Base-by-base conservation (phyloP, 2,329 filamentous ascomycete genomes). In the Pseudocercospora crystallina region DNA sequence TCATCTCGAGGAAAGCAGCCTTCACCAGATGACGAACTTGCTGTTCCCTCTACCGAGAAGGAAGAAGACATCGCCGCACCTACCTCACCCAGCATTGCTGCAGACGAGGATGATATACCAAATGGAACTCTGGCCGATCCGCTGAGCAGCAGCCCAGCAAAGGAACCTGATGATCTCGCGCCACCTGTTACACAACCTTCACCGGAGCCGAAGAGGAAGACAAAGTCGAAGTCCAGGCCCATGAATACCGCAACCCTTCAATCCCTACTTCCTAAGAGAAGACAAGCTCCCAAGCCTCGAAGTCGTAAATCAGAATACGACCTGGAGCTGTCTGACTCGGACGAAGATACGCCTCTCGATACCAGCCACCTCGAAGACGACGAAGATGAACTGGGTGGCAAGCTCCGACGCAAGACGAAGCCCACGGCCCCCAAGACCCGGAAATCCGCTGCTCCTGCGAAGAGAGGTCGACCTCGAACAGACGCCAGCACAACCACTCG, bases 71-170 rank as follows among this genome's bases (percentile, higher is more conserved):
- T 47, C 30, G 53, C 40, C 57, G 57, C 35, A 53, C 68, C n/a
- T 41, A 58, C 13, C 4, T 30, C 34, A 49, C 26, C 36, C 40
- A 26, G 26, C 31, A 54, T 47, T 49, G 54, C 49, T 7, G 35
- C 35, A 53, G 59, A 42, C 49, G 65, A 41, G 30, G 64, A 48
- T 46, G 66, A 69, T 29, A 53, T 60, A 5, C 51, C 66, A 15
- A 74, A 73, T 52, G 69, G 70, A 13, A 76, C 71, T 1, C 68
- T 73, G 65, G 73, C 73, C 7, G 69, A 73, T 32, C 74, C 74
- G 13, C 64, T 64, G 49, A 75, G 73, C 38, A 75, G 73, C 52
- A 76, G 73, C 38, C 61, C 64, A 11, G 43, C 44, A 14, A 17
- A 38, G 17, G 4, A 26, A 26, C 20, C 20, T 7, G 31, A 36